Percentiles rank a stretch among this genome's conserved stretches.
phyloP scores from a whole-genome alignment of 1,284 basidiomycete genomes.

The Anthracocystis panici-leucophaei region DNA sequence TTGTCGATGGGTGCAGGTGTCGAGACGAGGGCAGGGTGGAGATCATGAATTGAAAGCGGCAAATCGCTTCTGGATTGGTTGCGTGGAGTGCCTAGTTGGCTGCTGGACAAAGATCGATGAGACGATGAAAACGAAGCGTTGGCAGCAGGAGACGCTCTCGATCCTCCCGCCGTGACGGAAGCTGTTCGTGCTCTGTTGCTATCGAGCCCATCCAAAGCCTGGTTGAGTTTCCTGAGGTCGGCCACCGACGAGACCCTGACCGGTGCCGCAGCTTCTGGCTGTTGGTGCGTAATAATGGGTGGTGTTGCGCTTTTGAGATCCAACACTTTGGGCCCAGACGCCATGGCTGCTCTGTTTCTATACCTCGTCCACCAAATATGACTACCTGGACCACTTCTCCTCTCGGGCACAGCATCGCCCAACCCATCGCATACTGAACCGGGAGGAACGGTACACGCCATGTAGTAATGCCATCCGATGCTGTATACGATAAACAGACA shows the following conservation, averaged over 20 bases:
- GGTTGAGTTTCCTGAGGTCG: constrained; percentile 41
- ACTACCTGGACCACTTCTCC: constrained; percentile 60
- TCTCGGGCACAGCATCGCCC: constrained; percentile 44
- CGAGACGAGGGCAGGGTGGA: constrained; percentile 18
- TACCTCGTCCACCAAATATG: constrained; percentile 62
- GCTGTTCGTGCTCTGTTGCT: constrained; percentile 30
- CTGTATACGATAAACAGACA: constrained; percentile 83
- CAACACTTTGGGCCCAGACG: constrained; percentile 25
- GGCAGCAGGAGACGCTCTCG: neutral
- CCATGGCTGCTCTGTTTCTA: constrained; percentile 41
- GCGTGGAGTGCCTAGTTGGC: constrained; percentile 28
- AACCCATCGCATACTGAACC: constrained; percentile 56
- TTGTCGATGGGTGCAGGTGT: constrained; percentile 14
- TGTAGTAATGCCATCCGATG: constrained; percentile 84
- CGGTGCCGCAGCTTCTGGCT: constrained; percentile 35
- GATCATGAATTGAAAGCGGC: constrained; percentile 36
- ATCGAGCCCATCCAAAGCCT: constrained; percentile 35
- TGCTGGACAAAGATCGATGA: constrained; percentile 32
- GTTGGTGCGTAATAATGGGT: constrained; percentile 14
- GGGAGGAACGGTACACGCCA: constrained; percentile 79
- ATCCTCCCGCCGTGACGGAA: constrained; percentile 6
- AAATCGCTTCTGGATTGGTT: constrained; percentile 27
- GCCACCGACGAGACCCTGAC: constrained; percentile 43
- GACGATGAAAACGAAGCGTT: constrained; percentile 10
- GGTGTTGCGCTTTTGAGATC: constrained; percentile 4